Conservation (phyloP, 1,284 basidiomycete genomes). For the Calocybe gambosa region DNA sequence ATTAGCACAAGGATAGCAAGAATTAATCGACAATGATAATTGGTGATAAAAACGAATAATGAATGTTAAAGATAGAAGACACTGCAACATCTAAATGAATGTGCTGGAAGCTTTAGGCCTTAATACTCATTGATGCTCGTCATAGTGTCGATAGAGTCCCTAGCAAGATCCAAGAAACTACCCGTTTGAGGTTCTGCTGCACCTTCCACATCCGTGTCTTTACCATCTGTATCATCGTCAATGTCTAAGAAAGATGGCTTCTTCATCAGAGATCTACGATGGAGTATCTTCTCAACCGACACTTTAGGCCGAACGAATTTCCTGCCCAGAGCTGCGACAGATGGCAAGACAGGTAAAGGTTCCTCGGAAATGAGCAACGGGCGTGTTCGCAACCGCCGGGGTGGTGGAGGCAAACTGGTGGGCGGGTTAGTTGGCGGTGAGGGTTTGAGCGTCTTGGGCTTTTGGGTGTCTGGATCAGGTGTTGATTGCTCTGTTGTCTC, state of each 20-base stretch:
- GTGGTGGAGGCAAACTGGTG: constrained; percentile 41
- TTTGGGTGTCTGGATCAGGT: constrained; percentile 11
- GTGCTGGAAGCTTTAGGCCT: constrained; percentile 1
- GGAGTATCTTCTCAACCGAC: constrained; percentile 28
- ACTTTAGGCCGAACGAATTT: constrained; percentile 20
- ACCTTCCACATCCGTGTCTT: constrained; percentile 22
- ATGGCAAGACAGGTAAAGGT: constrained; percentile 11
- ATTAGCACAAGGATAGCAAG: constrained; percentile 14
- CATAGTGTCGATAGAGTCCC: constrained; percentile 59
- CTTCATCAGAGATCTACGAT: constrained; percentile 43
- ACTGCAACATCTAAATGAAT: constrained; percentile 13
- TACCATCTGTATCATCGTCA: constrained; percentile 42
- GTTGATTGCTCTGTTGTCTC: constrained; percentile 11
- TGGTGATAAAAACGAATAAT: constrained; percentile 20
- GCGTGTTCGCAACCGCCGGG: constrained; percentile 29
- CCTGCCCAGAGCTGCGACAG: constrained; percentile 24
- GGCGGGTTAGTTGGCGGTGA: constrained; percentile 21
- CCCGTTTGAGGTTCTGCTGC: constrained; percentile 23
- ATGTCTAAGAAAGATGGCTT: constrained; percentile 72
- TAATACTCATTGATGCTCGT: constrained; percentile 34
- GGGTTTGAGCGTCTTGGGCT: background rate
- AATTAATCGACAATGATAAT: constrained; percentile 14
- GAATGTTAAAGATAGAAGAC: constrained; percentile 16
- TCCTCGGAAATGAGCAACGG: constrained; percentile 23
- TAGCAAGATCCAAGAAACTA: constrained; percentile 63